These are phyloP conservation scores for Beauveria sp. DNA, from an alignment of 2,329 filamentous ascomycete genomes.

Conservation along the genomic window DNA sequence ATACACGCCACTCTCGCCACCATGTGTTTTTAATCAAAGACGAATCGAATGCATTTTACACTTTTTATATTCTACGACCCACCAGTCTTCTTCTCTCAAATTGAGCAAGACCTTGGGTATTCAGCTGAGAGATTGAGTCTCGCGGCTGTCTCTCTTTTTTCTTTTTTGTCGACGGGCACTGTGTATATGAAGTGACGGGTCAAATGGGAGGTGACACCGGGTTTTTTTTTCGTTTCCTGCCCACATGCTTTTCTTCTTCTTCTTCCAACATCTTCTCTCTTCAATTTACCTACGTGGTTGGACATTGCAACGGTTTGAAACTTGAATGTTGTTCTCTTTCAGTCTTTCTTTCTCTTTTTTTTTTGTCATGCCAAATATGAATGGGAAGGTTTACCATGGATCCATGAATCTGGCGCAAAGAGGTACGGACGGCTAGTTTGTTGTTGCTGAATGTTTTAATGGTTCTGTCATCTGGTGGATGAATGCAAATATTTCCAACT, in stretches of 20 bases:
- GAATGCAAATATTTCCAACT: background rate
- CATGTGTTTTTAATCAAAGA: conserved; percentile 12
- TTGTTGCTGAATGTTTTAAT: background rate
- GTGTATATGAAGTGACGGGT: background rate
- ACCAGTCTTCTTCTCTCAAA: background rate
- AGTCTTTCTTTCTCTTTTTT: background rate
- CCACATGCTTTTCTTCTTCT: background rate
- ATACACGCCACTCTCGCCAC: background rate
- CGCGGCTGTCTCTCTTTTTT: no score
- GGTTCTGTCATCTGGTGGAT: background rate
- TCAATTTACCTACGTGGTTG: background rate
- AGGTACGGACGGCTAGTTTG: background rate
- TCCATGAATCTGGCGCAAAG: conserved; percentile 7
- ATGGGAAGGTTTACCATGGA: background rate
- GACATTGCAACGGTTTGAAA: background rate
- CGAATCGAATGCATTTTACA: background rate
- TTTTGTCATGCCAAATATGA: background rate
- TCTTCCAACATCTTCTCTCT: background rate
- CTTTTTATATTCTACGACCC: background rate
- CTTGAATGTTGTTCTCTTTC: background rate
- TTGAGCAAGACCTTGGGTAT: background rate
- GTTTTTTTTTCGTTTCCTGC: background rate
- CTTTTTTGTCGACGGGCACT: background rate
- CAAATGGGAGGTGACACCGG: background rate
- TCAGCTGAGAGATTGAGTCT: background rate